phyloP scores from a whole-genome alignment of 1,139 yeast genomes.

The Dujonia santamariae region DNA sequence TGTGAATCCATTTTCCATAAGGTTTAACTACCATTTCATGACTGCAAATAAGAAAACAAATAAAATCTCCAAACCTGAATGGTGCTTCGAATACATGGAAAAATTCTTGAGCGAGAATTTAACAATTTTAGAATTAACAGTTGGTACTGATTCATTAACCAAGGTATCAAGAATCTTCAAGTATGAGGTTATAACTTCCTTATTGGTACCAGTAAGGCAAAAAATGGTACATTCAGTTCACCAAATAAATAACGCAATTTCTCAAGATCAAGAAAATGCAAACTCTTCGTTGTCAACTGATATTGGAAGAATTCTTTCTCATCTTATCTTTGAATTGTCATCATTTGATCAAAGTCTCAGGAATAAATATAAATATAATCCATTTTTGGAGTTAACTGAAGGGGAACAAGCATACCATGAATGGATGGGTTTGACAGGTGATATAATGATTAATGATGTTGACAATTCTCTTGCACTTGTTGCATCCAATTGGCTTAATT shows the following conservation, averaged over 20 bases:
- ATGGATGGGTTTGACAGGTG: slow-evolving; percentile 64
- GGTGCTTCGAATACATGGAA: slow-evolving; percentile 61
- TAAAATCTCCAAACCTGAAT: slow-evolving; percentile 73
- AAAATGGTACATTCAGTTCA: slow-evolving; percentile 37
- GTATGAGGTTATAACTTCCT: slow-evolving; percentile 54
- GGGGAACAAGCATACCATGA: slow-evolving; percentile 2
- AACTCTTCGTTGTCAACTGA: too few species aligned
- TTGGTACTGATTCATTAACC: slow-evolving; percentile 22
- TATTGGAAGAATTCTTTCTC: slow-evolving; percentile 51
- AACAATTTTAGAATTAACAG: slow-evolving; percentile 29
- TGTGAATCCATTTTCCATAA: slow-evolving; percentile 52
- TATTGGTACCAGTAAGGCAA: slow-evolving; percentile 48
- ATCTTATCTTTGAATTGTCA: slow-evolving; percentile 57
- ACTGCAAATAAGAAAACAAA: slow-evolving; percentile 56
- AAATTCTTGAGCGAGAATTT: slow-evolving; percentile 47
- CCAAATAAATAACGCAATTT: slow-evolving; percentile 26
- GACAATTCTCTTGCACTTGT: slow-evolving; percentile 30
- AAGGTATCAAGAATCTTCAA: slow-evolving; percentile 30
- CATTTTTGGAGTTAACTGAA: slow-evolving; percentile 32
- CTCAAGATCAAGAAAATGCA: background rate
- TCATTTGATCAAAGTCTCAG: slow-evolving; percentile 57
- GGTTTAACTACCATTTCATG: slow-evolving; percentile 77
- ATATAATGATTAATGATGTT: slow-evolving; percentile 39
- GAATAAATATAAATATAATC: slow-evolving; percentile 53
- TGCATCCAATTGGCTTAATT: slow-evolving; percentile 56